Base-by-base conservation (phyloP, 495 filamentous ascomycete species). In the Aspergillus biplanus region DNA sequence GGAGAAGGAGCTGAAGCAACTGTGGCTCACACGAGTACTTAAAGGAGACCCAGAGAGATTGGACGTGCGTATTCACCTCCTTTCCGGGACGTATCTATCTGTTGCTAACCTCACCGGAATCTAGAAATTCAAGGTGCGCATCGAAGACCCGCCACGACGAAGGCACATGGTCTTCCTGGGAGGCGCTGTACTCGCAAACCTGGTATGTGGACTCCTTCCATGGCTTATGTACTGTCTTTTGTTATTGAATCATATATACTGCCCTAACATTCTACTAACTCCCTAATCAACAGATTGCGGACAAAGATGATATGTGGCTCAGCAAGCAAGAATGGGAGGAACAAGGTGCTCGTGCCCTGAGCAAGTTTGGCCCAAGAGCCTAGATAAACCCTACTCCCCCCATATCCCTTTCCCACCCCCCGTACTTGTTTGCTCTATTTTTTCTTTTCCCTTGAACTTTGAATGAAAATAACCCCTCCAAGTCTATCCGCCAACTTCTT, bases 101-200 rank as follows among this genome's bases (percentile, higher is more conserved):
- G 15, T 11, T 60, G 35, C 71, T 76, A 69, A 79, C 54, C 47
- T 57, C 34, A 15, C 37, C 52, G 12, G 18, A 32, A 56, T 64
- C 56, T 70, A 91, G 88, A 99, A 98, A 88, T 98, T 99, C 85
- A 98, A 97, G 85, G 93, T 98, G 42, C 87, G 95, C 73, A 97
- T 99, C 77, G 96, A 99, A 71, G 95, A 99, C 73, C 96, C 95
- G 50, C 95, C 95, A 16, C 85, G 95, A 78, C 86, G 95, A 74
- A 86, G 93, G 73, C 96, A 99, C 78, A 98, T 99, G 95, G 96
- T 98, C 5, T 99, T 99, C 86, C 77, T 98, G 59, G 95, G 95
- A 61, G 95, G 95, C 71, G 96, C 95, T 8, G 96, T 99, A 52
- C 84, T 99, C 57, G 95, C 95, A 63, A 97, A 97, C 74, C 92